Percentiles rank a stretch among this genome's conserved stretches.
Evolutionary conservation across 305 asterid species (phyloP).

Genomic region (Rubia tinctorum): DNA sequence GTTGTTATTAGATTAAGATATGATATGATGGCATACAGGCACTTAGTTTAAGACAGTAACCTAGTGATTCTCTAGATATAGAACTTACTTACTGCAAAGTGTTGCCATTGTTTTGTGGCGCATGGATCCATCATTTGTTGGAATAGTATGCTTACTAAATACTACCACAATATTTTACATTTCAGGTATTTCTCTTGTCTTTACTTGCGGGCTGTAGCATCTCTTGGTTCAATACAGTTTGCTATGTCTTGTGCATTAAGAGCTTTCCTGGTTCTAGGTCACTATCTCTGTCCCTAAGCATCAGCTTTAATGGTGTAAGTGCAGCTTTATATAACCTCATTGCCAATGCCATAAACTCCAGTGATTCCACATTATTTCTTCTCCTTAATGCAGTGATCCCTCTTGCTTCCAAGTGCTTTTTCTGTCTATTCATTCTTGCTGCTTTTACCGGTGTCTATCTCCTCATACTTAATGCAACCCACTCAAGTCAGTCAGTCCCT

Average conservation of each 20-base stretch:
- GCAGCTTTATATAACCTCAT: constrained; percentile 62
- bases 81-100: not conserved
- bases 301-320: constrained; percentile 61
- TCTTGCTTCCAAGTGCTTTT: constrained; percentile 32
- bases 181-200: constrained; percentile 50
- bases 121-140: not conserved
- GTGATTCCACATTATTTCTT: constrained; percentile 35
- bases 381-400: constrained; percentile 59
- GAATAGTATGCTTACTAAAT: not conserved
- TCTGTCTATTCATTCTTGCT: constrained; percentile 34
- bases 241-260: constrained; percentile 57
- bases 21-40: not conserved
- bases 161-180: constrained; percentile 5
- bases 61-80: not conserved
- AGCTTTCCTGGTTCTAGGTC: constrained; percentile 43
- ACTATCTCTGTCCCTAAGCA: constrained; percentile 50
- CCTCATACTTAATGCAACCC: constrained; percentile 32
- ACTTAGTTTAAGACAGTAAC: not conserved
- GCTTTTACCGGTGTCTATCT: constrained; percentile 50
- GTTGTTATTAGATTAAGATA: not conserved
- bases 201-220: constrained; percentile 63
- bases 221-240: constrained; percentile 71
- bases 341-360: constrained; percentile 41
- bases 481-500: constrained; percentile 28
- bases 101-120: not conserved